Evolutionary conservation across 2,329 filamentous ascomycete genomes (phyloP).

Genomic region (Blumeriella jaapii): DNA sequence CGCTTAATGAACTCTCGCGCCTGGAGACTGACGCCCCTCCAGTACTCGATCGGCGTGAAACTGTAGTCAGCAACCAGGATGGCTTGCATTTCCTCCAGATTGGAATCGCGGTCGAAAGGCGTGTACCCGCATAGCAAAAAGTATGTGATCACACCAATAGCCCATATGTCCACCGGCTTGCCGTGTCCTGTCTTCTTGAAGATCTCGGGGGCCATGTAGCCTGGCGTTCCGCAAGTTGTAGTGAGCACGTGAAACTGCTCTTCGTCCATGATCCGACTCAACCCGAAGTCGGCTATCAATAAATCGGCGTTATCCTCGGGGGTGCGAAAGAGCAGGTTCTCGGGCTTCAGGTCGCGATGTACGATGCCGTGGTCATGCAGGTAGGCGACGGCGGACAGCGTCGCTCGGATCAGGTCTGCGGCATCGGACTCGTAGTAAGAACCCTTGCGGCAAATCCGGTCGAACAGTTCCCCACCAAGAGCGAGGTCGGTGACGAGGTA

Average conservation of each 20-base stretch:
- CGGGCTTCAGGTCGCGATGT: constrained; percentile 92
- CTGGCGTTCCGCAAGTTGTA: constrained; percentile 93
- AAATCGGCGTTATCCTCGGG: constrained; percentile 97
- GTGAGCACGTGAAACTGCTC: constrained; percentile 96
- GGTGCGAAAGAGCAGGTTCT: constrained; percentile 92
- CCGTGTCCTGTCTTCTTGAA: constrained; percentile 98
- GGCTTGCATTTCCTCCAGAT: constrained; percentile 98
- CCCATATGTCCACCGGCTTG: constrained; percentile 97
- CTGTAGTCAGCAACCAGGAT: constrained; percentile 94
- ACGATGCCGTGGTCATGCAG: constrained; percentile 98
- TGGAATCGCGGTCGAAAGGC: constrained; percentile 92
- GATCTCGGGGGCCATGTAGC: constrained; percentile 98
- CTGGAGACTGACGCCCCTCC: constrained; percentile 78
- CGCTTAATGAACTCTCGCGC: constrained; percentile 87
- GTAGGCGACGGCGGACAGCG: constrained; percentile 94
- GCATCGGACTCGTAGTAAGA: constrained; percentile 98
- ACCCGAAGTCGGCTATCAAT: constrained; percentile 90
- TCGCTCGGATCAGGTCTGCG: constrained; percentile 86
- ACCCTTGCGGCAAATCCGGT: constrained; percentile 96
- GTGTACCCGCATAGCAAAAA: constrained; percentile 97
- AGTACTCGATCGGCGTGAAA: constrained; percentile 91
- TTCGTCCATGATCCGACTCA: constrained; percentile 97
- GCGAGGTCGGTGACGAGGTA: constrained; percentile 97
- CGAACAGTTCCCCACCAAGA: constrained; percentile 91
- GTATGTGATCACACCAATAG: constrained; percentile 96